Conservation (phyloP, 805 yeast species). For the Lachancea mirantina region DNA sequence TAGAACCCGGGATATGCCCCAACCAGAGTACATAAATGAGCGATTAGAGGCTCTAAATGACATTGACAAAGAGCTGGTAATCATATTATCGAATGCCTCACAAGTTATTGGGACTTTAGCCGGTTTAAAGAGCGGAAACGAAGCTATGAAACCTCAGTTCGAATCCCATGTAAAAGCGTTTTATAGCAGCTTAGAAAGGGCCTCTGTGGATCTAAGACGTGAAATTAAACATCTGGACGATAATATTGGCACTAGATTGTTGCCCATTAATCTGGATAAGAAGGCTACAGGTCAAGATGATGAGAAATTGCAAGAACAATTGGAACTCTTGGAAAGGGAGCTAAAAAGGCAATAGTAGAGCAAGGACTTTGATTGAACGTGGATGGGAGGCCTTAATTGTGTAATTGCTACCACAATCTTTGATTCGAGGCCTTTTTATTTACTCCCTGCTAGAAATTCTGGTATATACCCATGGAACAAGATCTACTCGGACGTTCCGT, state of each 20-base stretch:
- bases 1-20: slow-evolving; percentile 15
- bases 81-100: slow-evolving; percentile 25
- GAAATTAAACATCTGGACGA: slow-evolving; percentile 28
- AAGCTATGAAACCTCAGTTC: slow-evolving; percentile 24
- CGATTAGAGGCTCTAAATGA: slow-evolving; percentile 23
- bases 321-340: slow-evolving; percentile 13
- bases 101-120: slow-evolving; percentile 26
- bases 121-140: slow-evolving; percentile 28
- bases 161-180: slow-evolving; percentile 23
- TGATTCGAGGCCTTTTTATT: too few relatives aligned
- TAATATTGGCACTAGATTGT: slow-evolving; percentile 24
- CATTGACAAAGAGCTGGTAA: slow-evolving; percentile 23
- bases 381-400: background rate
- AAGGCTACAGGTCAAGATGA: slow-evolving; percentile 30
- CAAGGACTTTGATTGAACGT: background rate
- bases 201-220: slow-evolving; percentile 17
- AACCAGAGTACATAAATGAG: slow-evolving; percentile 27
- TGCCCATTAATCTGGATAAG: slow-evolving; percentile 29
- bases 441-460: too few relatives aligned
- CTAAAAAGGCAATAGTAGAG: background rate
- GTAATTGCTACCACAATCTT: background rate
- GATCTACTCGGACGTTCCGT: too few relatives aligned
- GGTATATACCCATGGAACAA: too few relatives aligned
- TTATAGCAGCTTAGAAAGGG: slow-evolving; percentile 20
- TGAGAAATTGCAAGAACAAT: slow-evolving; percentile 26